phyloP scores from a whole-genome alignment of 352 stramenopile species.

The Achlya hypogyna region DNA sequence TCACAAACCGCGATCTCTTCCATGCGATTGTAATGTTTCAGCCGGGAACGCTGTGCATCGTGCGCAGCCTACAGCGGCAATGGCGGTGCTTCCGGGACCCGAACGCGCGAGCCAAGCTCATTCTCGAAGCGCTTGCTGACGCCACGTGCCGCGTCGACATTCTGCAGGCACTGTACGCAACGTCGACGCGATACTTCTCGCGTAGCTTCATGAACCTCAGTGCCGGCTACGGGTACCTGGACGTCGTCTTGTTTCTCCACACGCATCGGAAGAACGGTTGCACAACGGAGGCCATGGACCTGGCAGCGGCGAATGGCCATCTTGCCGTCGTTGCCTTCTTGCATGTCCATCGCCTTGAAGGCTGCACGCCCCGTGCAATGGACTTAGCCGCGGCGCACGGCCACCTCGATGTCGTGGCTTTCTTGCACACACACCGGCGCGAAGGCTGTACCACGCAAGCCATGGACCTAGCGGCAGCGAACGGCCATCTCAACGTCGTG shows the following conservation, averaged over 20 bases:
- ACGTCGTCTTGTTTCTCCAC: not conserved
- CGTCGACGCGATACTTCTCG: not conserved
- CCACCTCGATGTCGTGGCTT: not conserved
- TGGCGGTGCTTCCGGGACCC: not conserved
- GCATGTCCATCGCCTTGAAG: not conserved
- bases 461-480: not conserved
- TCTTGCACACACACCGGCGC: not conserved
- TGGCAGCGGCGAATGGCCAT: not conserved
- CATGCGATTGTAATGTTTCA: not conserved
- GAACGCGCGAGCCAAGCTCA: not conserved
- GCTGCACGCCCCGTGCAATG: not conserved
- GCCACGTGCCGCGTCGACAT: not conserved
- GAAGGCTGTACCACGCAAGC: not conserved
- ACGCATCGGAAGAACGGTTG: not conserved
- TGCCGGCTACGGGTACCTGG: not conserved
- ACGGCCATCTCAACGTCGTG: not conserved
- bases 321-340: not conserved
- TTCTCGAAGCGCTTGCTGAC: not conserved
- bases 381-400: not conserved
- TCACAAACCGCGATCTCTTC: not conserved
- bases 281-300: not conserved
- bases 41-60: not conserved
- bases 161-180: not conserved
- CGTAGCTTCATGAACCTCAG: not conserved
- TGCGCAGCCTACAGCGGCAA: not conserved